Evolutionary conservation across 257 asterid species (phyloP), one percentile per base, ranked within the genome.

Genomic region (Lycium barbarum): DNA sequence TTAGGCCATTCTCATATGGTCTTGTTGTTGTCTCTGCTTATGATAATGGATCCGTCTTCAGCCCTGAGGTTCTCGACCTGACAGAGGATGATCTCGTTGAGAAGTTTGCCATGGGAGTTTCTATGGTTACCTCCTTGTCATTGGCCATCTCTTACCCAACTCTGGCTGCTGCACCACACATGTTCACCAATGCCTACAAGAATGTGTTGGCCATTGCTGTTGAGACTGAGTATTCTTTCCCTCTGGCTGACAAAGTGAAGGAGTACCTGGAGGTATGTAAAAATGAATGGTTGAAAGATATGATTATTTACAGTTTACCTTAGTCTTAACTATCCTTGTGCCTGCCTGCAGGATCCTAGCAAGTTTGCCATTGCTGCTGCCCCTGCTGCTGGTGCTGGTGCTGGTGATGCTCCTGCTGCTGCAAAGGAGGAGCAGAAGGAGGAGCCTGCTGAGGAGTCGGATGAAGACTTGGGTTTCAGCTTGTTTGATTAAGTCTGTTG

Each of bases 1-100:
- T 96, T 33, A 90, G 98, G 90, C 98, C 99, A 1, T 96, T 96
- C 89, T 96, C 99, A 0, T 95, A 96, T 22, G 99, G 98, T 45
- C 97, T 96, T 0, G 90, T 93, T 17, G 93, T 96, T 36, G 4
- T 84, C 17, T 87, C 94, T 9, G 98, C 90, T 11, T 96, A 93
- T 35, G 98, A 96, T 85, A 95, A 92, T 63, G 99, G 99, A 0
- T 90, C 98, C 0, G 98, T 96, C 47, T 96, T 95, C 93, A 91
- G 92, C 90, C 99, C 99, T 0, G 95, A 94, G 87, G 95, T 96
- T 26, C 97, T 96, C n/a, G 87, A 93, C 67, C 68, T 96, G 86
- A 92, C 98, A 0, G 99, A 95, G 73, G 99, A 96, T 76, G 99
- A 96, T 83, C 97, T 95, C 6, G 0, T 92, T 15, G 94, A 20